These are phyloP conservation scores for Creolimax fragrantissima DNA, from an alignment of 78 protist species.

Conservation along the genomic window DNA sequence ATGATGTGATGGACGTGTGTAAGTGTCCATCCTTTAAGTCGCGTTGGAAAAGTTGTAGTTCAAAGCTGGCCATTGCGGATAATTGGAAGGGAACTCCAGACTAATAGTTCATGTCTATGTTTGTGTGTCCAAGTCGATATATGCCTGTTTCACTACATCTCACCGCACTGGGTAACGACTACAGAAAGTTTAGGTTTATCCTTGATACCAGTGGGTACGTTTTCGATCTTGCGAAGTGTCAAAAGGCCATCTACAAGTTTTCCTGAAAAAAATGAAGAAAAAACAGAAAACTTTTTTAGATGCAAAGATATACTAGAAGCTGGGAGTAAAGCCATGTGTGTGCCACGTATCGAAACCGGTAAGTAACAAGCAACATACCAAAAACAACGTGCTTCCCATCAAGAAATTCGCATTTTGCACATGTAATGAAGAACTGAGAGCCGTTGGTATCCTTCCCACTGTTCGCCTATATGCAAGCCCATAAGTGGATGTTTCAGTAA, in stretches of 20 bases:
- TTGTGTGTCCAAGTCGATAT: too few species aligned
- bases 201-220: neutral
- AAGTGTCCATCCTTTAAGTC: too few species aligned
- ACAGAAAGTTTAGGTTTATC: neutral
- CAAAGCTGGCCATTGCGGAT: too few species aligned
- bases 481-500: neutral
- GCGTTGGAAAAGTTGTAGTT: too few species aligned
- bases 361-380: too few species aligned
- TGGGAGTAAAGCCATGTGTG: too few species aligned
- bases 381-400: constrained; percentile 95
- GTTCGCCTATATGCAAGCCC: constrained; percentile 59
- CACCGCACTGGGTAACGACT: neutral
- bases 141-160: too few species aligned
- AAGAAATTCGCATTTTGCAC: constrained; percentile 67
- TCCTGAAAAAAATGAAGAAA: neutral
- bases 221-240: neutral
- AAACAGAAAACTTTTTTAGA: neutral
- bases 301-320: too few species aligned
- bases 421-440: constrained; percentile 47
- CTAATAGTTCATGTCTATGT: too few species aligned
- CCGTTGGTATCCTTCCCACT: constrained; percentile 77
- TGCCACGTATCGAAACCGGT: too few species aligned
- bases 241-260: neutral
- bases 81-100: too few species aligned
- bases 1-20: too few species aligned